Conservation (phyloP, 164 flowering plant species). For the Protea cynaroides region DNA sequence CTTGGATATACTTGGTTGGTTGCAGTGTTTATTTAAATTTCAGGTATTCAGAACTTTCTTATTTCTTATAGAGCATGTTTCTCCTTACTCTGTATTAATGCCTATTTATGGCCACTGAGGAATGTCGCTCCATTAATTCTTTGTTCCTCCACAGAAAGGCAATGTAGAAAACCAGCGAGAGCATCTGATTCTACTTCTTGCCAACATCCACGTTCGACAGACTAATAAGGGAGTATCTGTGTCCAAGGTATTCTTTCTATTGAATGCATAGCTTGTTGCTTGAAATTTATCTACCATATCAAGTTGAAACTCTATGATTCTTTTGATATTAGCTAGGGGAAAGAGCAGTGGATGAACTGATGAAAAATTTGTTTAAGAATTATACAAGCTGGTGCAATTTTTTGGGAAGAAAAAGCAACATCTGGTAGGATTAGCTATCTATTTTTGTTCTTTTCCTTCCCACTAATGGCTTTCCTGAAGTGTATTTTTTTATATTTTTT, state of each 20-base stretch:
- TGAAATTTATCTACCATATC: constrained; percentile 2
- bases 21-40: constrained; percentile 70
- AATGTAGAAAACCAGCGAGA: constrained; percentile 90
- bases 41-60: constrained; percentile 42
- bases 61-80: too few species aligned
- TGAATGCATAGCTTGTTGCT: neutral
- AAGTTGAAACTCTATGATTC: constrained; percentile 2
- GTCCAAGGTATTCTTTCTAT: constrained; percentile 43
- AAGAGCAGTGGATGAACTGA: constrained; percentile 58
- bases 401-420: constrained; percentile 62
- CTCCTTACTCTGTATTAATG: too few species aligned
- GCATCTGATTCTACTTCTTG: constrained; percentile 86
- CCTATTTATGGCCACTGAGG: too few species aligned
- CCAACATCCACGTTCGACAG: constrained; percentile 61
- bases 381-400: constrained; percentile 92
- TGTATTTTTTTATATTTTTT: neutral
- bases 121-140: neutral
- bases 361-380: constrained; percentile 80
- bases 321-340: constrained; percentile 53
- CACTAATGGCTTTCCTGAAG: neutral
- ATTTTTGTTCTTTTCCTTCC: constrained; percentile 3
- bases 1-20: constrained; percentile 74
- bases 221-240: constrained; percentile 32
- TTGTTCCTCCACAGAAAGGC: constrained; percentile 48
- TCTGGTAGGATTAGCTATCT: constrained; percentile 43